Base-by-base conservation (phyloP, 78 protist species). In the Speleostelium caveatum region DNA sequence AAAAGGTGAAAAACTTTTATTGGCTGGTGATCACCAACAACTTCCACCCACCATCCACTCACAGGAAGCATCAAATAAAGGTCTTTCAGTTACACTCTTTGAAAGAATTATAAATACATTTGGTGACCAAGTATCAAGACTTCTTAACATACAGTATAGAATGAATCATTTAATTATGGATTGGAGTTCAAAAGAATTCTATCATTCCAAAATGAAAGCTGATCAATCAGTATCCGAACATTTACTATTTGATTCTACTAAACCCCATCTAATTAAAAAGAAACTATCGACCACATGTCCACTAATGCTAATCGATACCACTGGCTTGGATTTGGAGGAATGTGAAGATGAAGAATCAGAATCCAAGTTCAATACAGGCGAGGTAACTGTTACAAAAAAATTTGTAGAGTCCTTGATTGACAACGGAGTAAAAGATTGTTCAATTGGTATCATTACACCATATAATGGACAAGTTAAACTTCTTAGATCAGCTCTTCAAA, bases 1-100 rank as follows among this genome's bases (percentile, higher is more conserved):
- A n/a, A 73, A 65, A 28, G 96, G 94, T 32, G 16, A 62, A 3
- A 32, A 30, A 51, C 33, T 75, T 2, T 33, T 95, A 10, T 30
- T 94, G 71, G 96, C 96, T 1, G 97, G 96, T 30, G 98, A 97
- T 73, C 98, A 94, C 36, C 78, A 41, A 41, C 98, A 97, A 62
- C 75, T 97, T 6, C 97, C 97, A 58, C 98, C 98, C 6, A 95
- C 97, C 55, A 85, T 97, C 33, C 86, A 93, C 39, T 74, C 94
- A 10, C 36, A n/a, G 30, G 93, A 93, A 30, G 97, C 97, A 1
- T 86, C 49, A 0, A 39, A n/a, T n/a, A 77, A 51, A 10, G 94
- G 96, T 21, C 12, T 96, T 2, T 75, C 36, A 21, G 33, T 59
- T 0, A 96, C 98, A 0, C 55, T 97, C 36, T 97, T 97, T 69